A percentile compares a stretch with the other conserved stretches of the same genome.
Conservation (phyloP, 2,329 filamentous ascomycete species). For the Scedosporium minutisporum region DNA sequence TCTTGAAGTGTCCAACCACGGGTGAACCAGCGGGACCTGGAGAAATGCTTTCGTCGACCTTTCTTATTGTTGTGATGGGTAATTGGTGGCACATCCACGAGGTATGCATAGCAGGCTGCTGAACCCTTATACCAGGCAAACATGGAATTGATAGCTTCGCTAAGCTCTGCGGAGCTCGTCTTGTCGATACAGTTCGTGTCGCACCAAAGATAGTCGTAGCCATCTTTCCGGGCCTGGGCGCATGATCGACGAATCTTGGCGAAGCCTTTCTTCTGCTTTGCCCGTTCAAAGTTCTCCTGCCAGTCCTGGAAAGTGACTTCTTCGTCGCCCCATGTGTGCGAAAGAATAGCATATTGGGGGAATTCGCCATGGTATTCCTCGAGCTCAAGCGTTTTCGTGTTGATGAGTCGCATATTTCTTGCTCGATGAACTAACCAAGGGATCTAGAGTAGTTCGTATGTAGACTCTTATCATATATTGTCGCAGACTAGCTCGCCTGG, state of each 20-base stretch:
- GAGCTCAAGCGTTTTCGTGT: too few species aligned
- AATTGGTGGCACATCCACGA: conserved; percentile 12
- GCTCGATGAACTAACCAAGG: too few species aligned
- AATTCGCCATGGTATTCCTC: neutral
- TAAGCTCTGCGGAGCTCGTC: conserved; percentile 16
- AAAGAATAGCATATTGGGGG: conserved; percentile 20
- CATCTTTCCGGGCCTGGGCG: neutral
- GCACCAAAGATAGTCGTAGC: conserved; percentile 14
- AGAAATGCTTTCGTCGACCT: neutral
- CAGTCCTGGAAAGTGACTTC: conserved; percentile 18
- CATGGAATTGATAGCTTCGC: conserved; percentile 20
- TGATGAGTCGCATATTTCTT: too few species aligned
- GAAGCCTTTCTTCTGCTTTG: neutral
- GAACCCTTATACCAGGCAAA: conserved; percentile 17
- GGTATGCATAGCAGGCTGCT: conserved; percentile 15
- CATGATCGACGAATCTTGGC: neutral
- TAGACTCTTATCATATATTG: too few species aligned
- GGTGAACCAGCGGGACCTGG: conserved; percentile 9
- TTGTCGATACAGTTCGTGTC: conserved; percentile 21
- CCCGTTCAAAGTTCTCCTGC: neutral
- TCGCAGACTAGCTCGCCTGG: too few species aligned
- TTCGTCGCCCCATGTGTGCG: conserved; percentile 18
- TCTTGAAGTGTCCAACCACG: conserved; percentile 12
- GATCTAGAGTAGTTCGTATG: too few species aligned
- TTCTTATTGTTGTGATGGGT: neutral